A percentile compares a stretch with the other conserved stretches of the same genome.
Evolutionary conservation across 768 basidiomycete genomes (phyloP).

Genomic region (Trametes punicea): DNA sequence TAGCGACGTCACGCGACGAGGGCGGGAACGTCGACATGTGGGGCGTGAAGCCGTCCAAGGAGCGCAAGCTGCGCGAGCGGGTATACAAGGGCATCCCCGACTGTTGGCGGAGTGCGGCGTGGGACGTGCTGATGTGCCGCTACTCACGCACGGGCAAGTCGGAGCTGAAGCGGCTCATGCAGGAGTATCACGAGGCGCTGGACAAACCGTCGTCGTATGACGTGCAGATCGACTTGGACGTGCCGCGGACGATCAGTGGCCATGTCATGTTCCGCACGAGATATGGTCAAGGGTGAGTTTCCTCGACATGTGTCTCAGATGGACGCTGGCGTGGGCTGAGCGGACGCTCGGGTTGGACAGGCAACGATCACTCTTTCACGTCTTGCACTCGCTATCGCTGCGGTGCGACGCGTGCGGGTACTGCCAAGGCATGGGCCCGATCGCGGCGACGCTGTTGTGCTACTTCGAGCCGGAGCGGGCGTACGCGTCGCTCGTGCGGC

Average conservation of each 20-base stretch:
- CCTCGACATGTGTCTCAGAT: neutral
- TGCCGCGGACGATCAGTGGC: constrained; percentile 92
- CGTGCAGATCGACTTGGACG: constrained; percentile 96
- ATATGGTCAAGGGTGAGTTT: constrained; percentile 87
- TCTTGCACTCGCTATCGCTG: constrained; percentile 88
- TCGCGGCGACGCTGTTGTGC: constrained; percentile 90
- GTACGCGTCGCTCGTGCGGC: constrained; percentile 78
- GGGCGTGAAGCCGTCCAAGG: constrained; percentile 63
- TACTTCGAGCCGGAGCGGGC: constrained; percentile 90
- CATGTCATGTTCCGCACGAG: constrained; percentile 94
- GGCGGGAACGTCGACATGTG: constrained; percentile 79
- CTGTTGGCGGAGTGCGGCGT: constrained; percentile 89
- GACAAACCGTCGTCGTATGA: constrained; percentile 87
- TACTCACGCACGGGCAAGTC: constrained; percentile 45
- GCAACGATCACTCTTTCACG: constrained; percentile 93
- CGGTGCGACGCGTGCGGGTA: constrained; percentile 88
- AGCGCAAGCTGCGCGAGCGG: constrained; percentile 65
- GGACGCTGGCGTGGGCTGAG: neutral
- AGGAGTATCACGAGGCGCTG: constrained; percentile 58
- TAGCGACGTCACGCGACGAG: constrained; percentile 59
- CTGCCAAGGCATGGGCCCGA: constrained; percentile 98
- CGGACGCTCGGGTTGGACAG: constrained; percentile 37
- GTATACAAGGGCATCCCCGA: constrained; percentile 97
- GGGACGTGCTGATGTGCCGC: constrained; percentile 75
- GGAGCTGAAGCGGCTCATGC: constrained; percentile 42